Evolutionary conservation across 2,329 filamentous ascomycete genomes (phyloP).

Genomic region (Aspergillus chevalieri): DNA sequence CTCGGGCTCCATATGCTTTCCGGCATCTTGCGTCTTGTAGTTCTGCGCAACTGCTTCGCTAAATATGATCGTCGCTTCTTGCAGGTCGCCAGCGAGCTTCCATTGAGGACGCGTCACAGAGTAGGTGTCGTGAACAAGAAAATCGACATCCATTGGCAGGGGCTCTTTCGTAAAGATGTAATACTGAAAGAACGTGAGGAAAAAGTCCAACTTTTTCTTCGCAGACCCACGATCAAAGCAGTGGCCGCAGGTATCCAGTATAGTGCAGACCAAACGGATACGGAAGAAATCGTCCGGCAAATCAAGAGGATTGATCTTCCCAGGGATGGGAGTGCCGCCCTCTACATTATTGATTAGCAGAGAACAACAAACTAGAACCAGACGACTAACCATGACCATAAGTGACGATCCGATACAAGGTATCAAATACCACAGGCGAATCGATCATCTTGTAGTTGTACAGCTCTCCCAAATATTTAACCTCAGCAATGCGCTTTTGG

Average conservation of each 20-base stretch:
- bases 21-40: constrained; percentile 70
- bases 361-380: background rate
- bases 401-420: constrained; percentile 86
- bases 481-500: constrained; percentile 86
- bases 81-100: constrained; percentile 73
- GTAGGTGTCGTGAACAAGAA: constrained; percentile 89
- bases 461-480: constrained; percentile 91
- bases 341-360: constrained; percentile 34
- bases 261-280: constrained; percentile 78
- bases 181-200: constrained; percentile 93
- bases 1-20: constrained; percentile 55
- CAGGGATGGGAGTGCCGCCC: constrained; percentile 72
- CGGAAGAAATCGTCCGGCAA: constrained; percentile 93
- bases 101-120: constrained; percentile 80
- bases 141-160: constrained; percentile 94
- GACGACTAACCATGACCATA: constrained; percentile 67
- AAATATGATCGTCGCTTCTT: constrained; percentile 79
- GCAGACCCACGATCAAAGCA: constrained; percentile 91
- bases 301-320: constrained; percentile 71
- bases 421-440: constrained; percentile 90
- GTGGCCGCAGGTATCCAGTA: constrained; percentile 91
- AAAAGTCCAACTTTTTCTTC: constrained; percentile 97
- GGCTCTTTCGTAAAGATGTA: constrained; percentile 88
- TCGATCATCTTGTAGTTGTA: constrained; percentile 98
- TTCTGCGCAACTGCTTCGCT: constrained; percentile 84